phyloP scores from a whole-genome alignment of 2,329 filamentous ascomycete species.

The Pseudopithomyces maydicus region DNA sequence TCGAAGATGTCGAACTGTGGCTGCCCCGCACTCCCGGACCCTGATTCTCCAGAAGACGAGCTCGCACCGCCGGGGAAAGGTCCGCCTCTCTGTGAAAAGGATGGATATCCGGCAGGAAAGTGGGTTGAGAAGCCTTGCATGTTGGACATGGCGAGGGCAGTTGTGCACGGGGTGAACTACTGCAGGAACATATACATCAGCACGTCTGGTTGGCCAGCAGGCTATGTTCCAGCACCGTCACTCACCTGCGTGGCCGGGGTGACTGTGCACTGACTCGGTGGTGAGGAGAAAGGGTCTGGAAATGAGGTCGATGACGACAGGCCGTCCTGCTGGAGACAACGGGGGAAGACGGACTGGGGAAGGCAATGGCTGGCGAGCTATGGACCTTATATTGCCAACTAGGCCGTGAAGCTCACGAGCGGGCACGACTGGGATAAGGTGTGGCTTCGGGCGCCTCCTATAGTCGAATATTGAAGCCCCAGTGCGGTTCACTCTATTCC shows the following conservation, averaged over 20 bases:
- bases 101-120: conserved; percentile 39
- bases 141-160: conserved; percentile 28
- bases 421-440: conserved; percentile 15
- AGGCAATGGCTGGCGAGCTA: conserved; percentile 19
- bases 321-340: not conserved
- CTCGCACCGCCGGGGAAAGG: conserved; percentile 32
- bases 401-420: conserved; percentile 17
- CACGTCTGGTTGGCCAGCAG: conserved; percentile 23
- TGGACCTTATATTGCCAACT: conserved; percentile 31
- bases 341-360: conserved; percentile 1
- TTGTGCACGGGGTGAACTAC: conserved; percentile 17
- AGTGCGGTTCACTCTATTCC: conserved; percentile 28
- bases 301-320: conserved; percentile 8
- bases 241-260: conserved; percentile 6
- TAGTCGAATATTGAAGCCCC: conserved; percentile 34
- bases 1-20: conserved; percentile 78
- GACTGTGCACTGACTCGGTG: not conserved
- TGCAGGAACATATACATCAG: conserved; percentile 35
- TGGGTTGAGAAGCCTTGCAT: conserved; percentile 37
- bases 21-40: conserved; percentile 22
- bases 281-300: conserved; percentile 5
- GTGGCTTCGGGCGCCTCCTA: conserved; percentile 41
- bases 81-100: conserved; percentile 30
- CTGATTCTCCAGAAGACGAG: conserved; percentile 29
- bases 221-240: conserved; percentile 24